A percentile compares a stretch with the other conserved stretches of the same genome.
Evolutionary conservation across 2,329 filamentous ascomycete genomes (phyloP).

Genomic region (Ophiostoma piceae): DNA sequence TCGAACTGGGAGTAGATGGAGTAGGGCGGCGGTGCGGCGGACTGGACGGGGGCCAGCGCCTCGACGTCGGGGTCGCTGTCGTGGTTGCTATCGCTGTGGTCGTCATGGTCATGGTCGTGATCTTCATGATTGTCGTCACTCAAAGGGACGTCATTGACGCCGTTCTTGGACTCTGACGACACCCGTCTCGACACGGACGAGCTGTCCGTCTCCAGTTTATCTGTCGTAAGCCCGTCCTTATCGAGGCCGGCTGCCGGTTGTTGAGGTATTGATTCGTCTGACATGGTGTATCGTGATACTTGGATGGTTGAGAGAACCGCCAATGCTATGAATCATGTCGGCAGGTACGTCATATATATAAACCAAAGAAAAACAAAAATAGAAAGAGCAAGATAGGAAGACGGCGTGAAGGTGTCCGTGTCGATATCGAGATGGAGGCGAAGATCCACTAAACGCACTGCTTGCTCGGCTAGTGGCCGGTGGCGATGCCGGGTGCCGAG

Average conservation of each 20-base stretch:
- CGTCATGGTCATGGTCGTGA: not conserved
- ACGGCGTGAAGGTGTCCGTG: not conserved
- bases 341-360: not conserved
- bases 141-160: not conserved
- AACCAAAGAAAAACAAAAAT: not conserved
- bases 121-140: not conserved
- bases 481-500: slow-evolving; percentile 4
- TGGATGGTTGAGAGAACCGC: not conserved
- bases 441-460: not conserved
- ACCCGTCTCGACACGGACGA: not conserved
- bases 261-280: not conserved
- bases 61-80: slow-evolving; percentile 10
- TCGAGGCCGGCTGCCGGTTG: not conserved
- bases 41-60: not conserved
- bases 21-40: slow-evolving; percentile 30
- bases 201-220: not conserved
- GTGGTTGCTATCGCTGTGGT: not conserved
- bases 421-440: not conserved
- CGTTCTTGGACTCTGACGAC: not conserved
- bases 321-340: not conserved
- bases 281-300: not conserved
- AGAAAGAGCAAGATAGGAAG: not conserved
- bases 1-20: slow-evolving; percentile 38
- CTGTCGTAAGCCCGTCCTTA: not conserved
- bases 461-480: not conserved